Base-by-base conservation (phyloP, 1,284 basidiomycete genomes). In the Ceratobasidium sp. region DNA sequence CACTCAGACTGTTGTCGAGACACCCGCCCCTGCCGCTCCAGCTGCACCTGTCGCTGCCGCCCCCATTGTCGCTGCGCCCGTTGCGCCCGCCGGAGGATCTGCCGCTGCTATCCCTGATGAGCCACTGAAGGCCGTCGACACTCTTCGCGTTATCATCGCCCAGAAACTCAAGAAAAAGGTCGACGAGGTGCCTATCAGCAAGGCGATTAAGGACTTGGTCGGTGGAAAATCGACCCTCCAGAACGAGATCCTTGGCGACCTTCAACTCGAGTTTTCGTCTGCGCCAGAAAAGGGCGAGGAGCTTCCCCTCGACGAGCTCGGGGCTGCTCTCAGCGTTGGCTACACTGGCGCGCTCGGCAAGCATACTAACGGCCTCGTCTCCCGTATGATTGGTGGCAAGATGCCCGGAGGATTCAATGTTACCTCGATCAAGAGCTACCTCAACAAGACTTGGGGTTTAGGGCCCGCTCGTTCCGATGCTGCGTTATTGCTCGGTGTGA, bases 351-450 rank as follows among this genome's bases (percentile, higher is more conserved):
- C 88, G n/a, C 90, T 98, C 44, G 97, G 97, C 83, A 99, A 99
- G 86, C 96, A 99, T 86, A 95, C 95, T n/a, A 93, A 91, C 78
- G 93, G 96, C 44, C 89, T 99, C 65, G 89, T 99, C 75, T 96
- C 96, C 74, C 94, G 98, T 79, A 89, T 99, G 83, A 89, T 99
- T 77, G 95, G 96, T 78, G 92, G 93, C 78, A 99, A 99, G 87
- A 97, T 99, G 94, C 98, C 98, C 54, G 98, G 98, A 86, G 97
- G 97, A 41, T 99, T 99, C 91, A 98, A 98, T 84, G 88, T 94
- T 35, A 95, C 97, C 3, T 90, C 95, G n/a, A 95, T 97, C 85
- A 97, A 98, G 86, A 86, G 90, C 4, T 90, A 99, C 84, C 89
- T 99, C 60, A 90, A 91, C 65, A 98, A 98, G 88, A 90, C 90